Base-by-base conservation (phyloP, 1,284 basidiomycete species). In the Puccinia novopanici region DNA sequence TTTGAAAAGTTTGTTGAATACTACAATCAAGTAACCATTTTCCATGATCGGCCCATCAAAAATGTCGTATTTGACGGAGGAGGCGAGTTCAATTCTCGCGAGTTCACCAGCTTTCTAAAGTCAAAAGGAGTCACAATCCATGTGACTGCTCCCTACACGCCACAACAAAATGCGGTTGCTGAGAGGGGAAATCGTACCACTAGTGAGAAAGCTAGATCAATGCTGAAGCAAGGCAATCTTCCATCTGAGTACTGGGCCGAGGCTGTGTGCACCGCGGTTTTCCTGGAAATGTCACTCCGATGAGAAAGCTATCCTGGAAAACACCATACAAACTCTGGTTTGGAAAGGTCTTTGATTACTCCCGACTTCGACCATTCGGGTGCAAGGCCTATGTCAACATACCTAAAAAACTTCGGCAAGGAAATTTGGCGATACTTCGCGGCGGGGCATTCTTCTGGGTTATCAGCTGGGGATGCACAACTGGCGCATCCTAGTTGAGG, bases 191-290 rank as follows among this genome's bases (percentile, higher is more conserved):
- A 74, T 45, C 72, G 37, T 15, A 74, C 55, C 0, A 74, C 42
- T 15, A 57, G 37, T n/a, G 19, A 45, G 22, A 57, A 61, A 42
- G 55, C 72, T 13, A 2, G 55, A 0, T n/a, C 34, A 13, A 22
- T 74, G 55, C 54, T 74, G 6, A 37, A 22, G 3, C 71, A 73
- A 27, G 2, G 61, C 54, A 2, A n/a, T n/a, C n/a, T n/a, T n/a
- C n/a, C n/a, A n/a, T n/a, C n/a, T n/a, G n/a, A n/a, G n/a, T n/a
- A n/a, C n/a, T n/a, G n/a, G n/a, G n/a, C n/a, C n/a, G n/a, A n/a
- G n/a, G n/a, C n/a, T n/a, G n/a, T n/a, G n/a, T 45, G 13, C 45
- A 76, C 75, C 30, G 59, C 75, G 0, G 30, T 76, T 75, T 63
- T 34, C 42, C 67, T 3, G 48, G 67, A 22, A 76, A 76, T 48